A percentile compares a stretch with the other conserved stretches of the same genome.
phyloP scores from a whole-genome alignment of 768 basidiomycete species.

The Lentinula guzmanii region DNA sequence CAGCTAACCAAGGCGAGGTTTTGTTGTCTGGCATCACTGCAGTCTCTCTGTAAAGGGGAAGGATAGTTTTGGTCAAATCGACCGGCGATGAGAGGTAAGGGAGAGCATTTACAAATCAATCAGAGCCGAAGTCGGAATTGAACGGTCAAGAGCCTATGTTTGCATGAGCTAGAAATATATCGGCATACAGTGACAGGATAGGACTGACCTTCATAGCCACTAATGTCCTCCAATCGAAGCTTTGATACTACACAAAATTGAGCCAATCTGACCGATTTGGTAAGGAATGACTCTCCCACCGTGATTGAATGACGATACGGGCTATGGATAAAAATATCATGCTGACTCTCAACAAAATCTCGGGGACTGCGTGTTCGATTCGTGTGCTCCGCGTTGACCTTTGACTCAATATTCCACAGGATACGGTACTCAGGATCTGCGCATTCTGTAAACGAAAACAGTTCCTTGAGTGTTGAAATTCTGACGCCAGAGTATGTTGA shows the following conservation, averaged over 20 bases:
- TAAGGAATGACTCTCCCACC: slow-evolving; percentile 27
- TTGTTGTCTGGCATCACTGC: slow-evolving; percentile 32
- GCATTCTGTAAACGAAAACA: slow-evolving; percentile 73
- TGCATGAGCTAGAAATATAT: neutral
- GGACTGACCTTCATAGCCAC: slow-evolving; percentile 59
- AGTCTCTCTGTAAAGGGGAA: slow-evolving; percentile 26
- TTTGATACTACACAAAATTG: slow-evolving; percentile 51
- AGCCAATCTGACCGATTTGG: neutral
- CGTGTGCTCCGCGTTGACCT: slow-evolving; percentile 52
- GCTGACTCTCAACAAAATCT: slow-evolving; percentile 59
- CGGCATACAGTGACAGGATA: neutral
- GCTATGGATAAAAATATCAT: slow-evolving; percentile 50
- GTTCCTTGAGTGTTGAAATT: slow-evolving; percentile 67
- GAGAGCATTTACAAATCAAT: slow-evolving; percentile 46
- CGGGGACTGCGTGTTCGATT: slow-evolving; percentile 47
- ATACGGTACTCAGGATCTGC: slow-evolving; percentile 59
- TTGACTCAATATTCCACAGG: slow-evolving; percentile 76
- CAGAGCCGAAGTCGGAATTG: slow-evolving; percentile 56
- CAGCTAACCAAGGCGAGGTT: slow-evolving; percentile 64
- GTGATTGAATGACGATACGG: slow-evolving; percentile 61
- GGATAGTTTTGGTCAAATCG: neutral
- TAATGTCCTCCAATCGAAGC: slow-evolving; percentile 78
- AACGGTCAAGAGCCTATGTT: slow-evolving; percentile 45
- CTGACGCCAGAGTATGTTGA: slow-evolving; percentile 60
- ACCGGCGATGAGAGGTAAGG: neutral